Evolutionary conservation across 768 basidiomycete species (phyloP).

Genomic region (Rhodotorula taiwanensis): DNA sequence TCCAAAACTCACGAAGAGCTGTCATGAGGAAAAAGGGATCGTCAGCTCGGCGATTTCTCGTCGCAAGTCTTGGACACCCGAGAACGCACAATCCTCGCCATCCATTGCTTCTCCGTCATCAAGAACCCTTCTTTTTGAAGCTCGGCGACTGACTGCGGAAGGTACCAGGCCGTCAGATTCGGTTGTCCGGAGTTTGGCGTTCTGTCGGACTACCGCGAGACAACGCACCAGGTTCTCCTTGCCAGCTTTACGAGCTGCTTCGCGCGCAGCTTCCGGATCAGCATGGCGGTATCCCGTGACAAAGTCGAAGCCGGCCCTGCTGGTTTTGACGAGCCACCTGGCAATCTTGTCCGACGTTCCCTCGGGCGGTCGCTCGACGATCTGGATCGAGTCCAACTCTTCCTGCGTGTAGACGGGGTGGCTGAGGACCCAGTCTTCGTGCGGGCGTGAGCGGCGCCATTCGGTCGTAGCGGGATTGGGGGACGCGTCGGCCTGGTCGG

Average conservation of each 20-base stretch:
- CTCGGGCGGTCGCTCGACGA: conserved; percentile 61
- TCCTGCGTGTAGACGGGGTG: conserved; percentile 80
- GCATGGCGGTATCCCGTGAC: conserved; percentile 62
- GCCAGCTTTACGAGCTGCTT: conserved; percentile 15
- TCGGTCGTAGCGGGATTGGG: conserved; percentile 7
- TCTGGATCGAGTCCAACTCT: conserved; percentile 47
- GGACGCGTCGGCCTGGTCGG: background rate
- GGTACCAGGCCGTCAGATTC: background rate
- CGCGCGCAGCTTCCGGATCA: conserved; percentile 16
- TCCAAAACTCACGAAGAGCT: no score
- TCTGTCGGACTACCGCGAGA: background rate
- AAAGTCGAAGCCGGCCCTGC: conserved; percentile 67
- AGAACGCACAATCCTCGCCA: conserved; percentile 49
- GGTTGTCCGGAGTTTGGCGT: no score
- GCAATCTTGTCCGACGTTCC: conserved; percentile 70
- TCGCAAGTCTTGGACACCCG: no score
- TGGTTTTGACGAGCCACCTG: conserved; percentile 54
- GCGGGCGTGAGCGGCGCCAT: conserved; percentile 37
- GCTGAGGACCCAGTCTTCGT: conserved; percentile 69
- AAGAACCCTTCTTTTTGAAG: conserved; percentile 67
- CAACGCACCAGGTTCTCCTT: conserved; percentile 25
- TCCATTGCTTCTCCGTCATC: conserved; percentile 53
- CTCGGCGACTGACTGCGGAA: conserved; percentile 51
- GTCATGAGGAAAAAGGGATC: no score
- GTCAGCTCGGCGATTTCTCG: no score